Evolutionary conservation across 106 monocot species (phyloP), one percentile per base, ranked within the genome.

Genomic region (Gastrodia elata): DNA sequence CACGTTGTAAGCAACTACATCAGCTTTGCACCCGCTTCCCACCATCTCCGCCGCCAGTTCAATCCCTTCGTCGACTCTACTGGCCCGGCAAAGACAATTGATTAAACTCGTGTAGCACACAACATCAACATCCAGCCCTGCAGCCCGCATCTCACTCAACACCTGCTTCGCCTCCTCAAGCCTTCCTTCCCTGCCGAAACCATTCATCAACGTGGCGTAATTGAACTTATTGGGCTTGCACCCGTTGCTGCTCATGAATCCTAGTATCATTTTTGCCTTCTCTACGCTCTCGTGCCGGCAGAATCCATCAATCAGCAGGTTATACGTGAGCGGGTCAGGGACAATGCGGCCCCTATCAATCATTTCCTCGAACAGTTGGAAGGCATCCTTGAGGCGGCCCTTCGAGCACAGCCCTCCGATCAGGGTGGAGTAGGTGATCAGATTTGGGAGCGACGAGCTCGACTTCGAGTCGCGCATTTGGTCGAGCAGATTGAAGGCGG

Each of bases 321-420:
- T 98, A 71, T 88, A 98, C 2, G 84, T 79, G 55, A 93, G 28
- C 0, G 70, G 71, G 40, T 98, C 98, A 0, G 98, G 93, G 14
- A 83, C 69, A 30, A 98, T 87, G 61, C 68, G 39, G n/a, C 85
- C 91, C 61, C 71, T 87, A 40, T 82, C 88, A 25, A 91, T 85
- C 98, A 98, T 93, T 80, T 98, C 93, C 69, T 98, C 98, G n/a
- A 98, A 93, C 81, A 98, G 40, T 25, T 85, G 24, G 61, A 91
- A 91, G 7, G 98, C 98, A 18, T 91, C 88, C 74, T 77, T 86
- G 27, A 98, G 41, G 46, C 79, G 70, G 8, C 87, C 93, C 6
- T 28, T 78, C 7, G 43, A 68, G 69, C 91, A 90, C 0, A 93
- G 74, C 24, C 79, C 87, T 6, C 75, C 80, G 65, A 98, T 88